Evolutionary conservation across 768 basidiomycete species (phyloP), one percentile per base, ranked within the genome.

Genomic region (Rhizopogon vulgaris): DNA sequence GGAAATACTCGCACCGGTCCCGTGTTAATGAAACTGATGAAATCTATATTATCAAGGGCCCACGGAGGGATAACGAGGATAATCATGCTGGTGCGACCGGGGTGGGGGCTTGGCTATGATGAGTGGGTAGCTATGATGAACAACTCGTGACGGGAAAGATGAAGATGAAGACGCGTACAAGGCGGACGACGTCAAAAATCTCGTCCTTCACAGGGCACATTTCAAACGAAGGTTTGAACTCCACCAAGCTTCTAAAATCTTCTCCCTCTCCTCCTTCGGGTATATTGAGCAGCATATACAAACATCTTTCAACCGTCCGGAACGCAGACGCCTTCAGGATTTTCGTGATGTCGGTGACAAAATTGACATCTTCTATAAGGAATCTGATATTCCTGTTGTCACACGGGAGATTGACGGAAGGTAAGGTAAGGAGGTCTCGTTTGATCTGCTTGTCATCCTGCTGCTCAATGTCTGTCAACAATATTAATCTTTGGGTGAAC

Each of bases 251-350:
- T 10, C 42, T 27, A 17, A 18, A 12, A 12, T 6, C 1, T 7
- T 43, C 42, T 3, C 28, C 18, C 10, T 30, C 3, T 5, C 41
- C 24, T 6, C 47, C 45, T 38, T 52, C 56, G 4, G 36, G 27
- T 38, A 51, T 14, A 1, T 25, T 3, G 10, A 22, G 30, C 8
- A 51, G 53, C 5, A 58, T 27, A 2, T 42, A 48, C 6, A 52
- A 40, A n/a, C 22, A 30, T n/a, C 43, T 49, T 4, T 40, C 6
- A 15, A 45, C n/a, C 11, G 57, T 56, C 14, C 37, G 45, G 9
- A 60, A 22, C 6, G 46, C 42, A 32, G 28, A 57, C 4, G 17
- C 39, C 22, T 38, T 40, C 6, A 62, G 8, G 38, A 51, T 49
- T 18, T 17, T 48, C 10, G 49, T 51, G 36, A 58, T 11, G 32